Conservation (phyloP, 352 stramenopile genomes). For the Pythium chondricola region DNA sequence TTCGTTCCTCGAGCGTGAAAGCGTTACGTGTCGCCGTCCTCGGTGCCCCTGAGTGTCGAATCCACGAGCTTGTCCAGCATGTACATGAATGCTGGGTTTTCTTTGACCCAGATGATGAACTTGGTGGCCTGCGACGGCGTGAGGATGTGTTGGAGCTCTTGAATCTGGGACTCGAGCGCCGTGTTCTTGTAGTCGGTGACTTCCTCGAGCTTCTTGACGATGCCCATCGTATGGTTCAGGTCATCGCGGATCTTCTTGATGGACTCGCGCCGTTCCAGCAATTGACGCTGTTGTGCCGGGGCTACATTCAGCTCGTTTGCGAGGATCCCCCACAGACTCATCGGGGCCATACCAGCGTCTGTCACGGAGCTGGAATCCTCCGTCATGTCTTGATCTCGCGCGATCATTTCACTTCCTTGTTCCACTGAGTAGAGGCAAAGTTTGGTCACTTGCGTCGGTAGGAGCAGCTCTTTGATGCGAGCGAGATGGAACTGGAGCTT, state of each 20-base stretch:
- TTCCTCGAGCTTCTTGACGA: slow-evolving; percentile 59
- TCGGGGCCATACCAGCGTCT: slow-evolving; percentile 42
- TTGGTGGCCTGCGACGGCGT: slow-evolving; percentile 73
- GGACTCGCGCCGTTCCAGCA: slow-evolving; percentile 46
- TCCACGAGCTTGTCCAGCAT: slow-evolving; percentile 81
- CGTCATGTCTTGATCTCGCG: slow-evolving; percentile 51
- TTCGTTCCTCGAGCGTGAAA: too few relatives aligned
- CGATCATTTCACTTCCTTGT: slow-evolving; percentile 55
- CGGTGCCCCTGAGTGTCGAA: slow-evolving; percentile 34
- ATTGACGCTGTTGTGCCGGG: slow-evolving; percentile 56
- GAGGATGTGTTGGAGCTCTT: slow-evolving; percentile 63
- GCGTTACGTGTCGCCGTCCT: too few relatives aligned
- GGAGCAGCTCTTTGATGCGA: slow-evolving; percentile 60
- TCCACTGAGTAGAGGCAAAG: slow-evolving; percentile 73
- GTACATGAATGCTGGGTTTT: slow-evolving; percentile 84
- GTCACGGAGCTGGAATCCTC: slow-evolving; percentile 44
- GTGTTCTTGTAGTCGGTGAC: slow-evolving; percentile 78
- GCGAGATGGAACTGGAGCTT: slow-evolving; percentile 71
- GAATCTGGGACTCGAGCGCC: slow-evolving; percentile 62
- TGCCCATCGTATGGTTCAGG: slow-evolving; percentile 62
- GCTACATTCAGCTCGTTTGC: slow-evolving; percentile 65
- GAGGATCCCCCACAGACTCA: slow-evolving; percentile 69
- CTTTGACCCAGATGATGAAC: slow-evolving; percentile 86
- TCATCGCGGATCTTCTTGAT: slow-evolving; percentile 66
- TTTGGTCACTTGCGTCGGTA: slow-evolving; percentile 77